phyloP scores from a whole-genome alignment of 495 filamentous ascomycete species.

The Penicillium silybi region DNA sequence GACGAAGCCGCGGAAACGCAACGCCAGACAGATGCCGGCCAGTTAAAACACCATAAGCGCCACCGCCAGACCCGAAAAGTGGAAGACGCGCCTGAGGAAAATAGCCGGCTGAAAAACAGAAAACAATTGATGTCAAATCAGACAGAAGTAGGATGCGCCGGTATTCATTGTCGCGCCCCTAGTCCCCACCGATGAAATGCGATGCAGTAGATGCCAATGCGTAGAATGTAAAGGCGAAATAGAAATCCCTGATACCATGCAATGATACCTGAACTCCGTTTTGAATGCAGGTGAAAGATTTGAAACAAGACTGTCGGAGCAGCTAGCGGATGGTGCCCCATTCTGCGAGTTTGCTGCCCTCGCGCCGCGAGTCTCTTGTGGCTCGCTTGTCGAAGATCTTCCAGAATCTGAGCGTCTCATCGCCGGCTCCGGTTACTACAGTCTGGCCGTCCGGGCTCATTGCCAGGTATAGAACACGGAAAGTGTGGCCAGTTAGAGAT shows the following conservation, averaged over 20 bases:
- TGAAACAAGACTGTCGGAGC: conserved; percentile 11
- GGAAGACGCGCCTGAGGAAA: conserved; percentile 8
- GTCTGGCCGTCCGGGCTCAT: conserved; percentile 95
- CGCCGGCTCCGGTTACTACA: conserved; percentile 92
- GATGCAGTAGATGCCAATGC: conserved; percentile 37
- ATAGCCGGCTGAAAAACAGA: conserved; percentile 1
- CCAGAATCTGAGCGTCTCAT: conserved; percentile 96
- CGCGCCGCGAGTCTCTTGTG: conserved; percentile 48
- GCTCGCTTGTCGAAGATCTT: conserved; percentile 77
- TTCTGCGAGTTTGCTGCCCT: conserved; percentile 57
- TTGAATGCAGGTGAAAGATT: conserved; percentile 35
- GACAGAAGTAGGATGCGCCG: conserved; percentile 5
- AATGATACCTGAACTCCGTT: conserved; percentile 40
- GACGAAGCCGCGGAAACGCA: conserved; percentile 13
- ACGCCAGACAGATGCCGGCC: conserved; percentile 22
- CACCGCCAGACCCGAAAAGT: conserved; percentile 27
- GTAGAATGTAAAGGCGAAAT: conserved; percentile 17
- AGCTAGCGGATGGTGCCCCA: conserved; percentile 66
- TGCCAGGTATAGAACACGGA: conserved; percentile 89
- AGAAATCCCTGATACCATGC: conserved; percentile 21
- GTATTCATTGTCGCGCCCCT: neutral
- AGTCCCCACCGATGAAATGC: neutral
- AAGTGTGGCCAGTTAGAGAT: conserved; percentile 92
- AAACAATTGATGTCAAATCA: conserved; percentile 6
- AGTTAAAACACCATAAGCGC: conserved; percentile 37